A percentile compares a stretch with the other conserved stretches of the same genome.
Conservation (phyloP, 345 rosid species). For the Aquilaria malaccensis region DNA sequence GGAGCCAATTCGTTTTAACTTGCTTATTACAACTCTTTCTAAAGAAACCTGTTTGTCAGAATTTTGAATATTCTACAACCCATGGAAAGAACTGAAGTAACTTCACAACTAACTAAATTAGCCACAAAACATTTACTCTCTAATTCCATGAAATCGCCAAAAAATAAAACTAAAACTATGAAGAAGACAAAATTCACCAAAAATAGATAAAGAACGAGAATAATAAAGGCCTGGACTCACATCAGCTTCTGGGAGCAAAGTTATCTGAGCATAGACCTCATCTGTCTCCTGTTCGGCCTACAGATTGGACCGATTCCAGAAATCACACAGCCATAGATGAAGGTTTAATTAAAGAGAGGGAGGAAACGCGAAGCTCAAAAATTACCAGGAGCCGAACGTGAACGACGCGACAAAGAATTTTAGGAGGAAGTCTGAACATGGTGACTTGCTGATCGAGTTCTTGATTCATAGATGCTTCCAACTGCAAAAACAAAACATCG, state of each 20-base stretch:
- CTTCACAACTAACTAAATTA: neutral
- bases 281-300: slow-evolving; percentile 84
- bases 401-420: slow-evolving; percentile 75
- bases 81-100: neutral
- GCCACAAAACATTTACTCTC: neutral
- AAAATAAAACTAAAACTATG: neutral
- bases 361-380: neutral
- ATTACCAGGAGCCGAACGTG: slow-evolving; percentile 54
- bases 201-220: neutral
- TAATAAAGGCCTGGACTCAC: slow-evolving; percentile 31
- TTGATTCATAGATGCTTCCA: slow-evolving; percentile 82
- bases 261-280: slow-evolving; percentile 89
- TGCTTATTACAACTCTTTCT: neutral
- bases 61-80: neutral
- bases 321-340: neutral
- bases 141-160: neutral
- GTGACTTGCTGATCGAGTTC: slow-evolving; percentile 56
- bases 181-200: slow-evolving; percentile 3
- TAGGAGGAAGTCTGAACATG: slow-evolving; percentile 57
- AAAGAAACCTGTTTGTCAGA: neutral
- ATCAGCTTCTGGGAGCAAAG: slow-evolving; percentile 60
- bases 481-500: slow-evolving; percentile 29
- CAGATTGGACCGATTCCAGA: neutral
- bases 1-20: neutral
- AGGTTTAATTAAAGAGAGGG: slow-evolving; percentile 1